phyloP scores from a whole-genome alignment of 2,329 filamentous ascomycete genomes.

The Emmonsia crescens region DNA sequence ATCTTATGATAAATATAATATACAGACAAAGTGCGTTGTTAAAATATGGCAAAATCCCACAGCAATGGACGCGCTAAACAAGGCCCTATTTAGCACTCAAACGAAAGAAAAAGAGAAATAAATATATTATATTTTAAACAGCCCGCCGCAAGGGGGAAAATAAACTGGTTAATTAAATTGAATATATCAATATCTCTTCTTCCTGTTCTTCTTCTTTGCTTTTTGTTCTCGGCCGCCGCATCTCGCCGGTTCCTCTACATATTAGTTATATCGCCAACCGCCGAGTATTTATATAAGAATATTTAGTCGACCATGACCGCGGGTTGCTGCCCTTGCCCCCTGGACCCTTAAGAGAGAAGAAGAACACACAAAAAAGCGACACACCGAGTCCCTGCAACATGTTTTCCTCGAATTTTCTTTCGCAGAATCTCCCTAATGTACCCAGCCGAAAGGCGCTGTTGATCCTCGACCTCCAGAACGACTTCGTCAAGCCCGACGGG shows the following conservation, averaged over 20 bases:
- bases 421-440: constrained; percentile 23
- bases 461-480: constrained; percentile 79
- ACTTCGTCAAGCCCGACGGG: constrained; percentile 63
- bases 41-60: too few species aligned
- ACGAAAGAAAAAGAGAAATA: not conserved
- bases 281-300: too few species aligned
- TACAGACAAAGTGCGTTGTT: too few species aligned
- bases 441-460: constrained; percentile 60
- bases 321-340: not conserved
- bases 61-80: constrained; percentile 1
- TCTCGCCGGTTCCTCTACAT: too few species aligned
- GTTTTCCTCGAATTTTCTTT: constrained; percentile 10
- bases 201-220: too few species aligned
- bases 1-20: too few species aligned
- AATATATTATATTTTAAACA: too few species aligned
- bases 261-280: not conserved
- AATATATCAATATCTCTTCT: too few species aligned
- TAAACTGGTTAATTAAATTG: too few species aligned
- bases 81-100: not conserved
- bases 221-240: too few species aligned
- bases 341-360: not conserved
- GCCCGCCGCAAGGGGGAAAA: too few species aligned
- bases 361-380: too few species aligned
- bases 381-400: not conserved
- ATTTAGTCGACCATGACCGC: not conserved